These are phyloP conservation scores for Solanum pinnatisectum DNA, from an alignment of 257 asterid species.

Conservation along the genomic window DNA sequence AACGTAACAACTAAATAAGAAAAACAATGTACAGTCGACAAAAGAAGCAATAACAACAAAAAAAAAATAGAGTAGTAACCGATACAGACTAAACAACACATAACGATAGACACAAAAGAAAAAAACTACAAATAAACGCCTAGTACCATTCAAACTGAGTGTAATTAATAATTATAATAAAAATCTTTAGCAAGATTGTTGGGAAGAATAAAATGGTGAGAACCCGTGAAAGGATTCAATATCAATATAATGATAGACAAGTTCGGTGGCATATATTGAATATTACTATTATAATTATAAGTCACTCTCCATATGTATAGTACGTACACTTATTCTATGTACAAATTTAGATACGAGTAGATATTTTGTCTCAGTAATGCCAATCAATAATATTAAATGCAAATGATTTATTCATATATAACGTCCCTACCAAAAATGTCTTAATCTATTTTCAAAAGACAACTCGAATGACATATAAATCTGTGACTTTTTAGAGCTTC, in stretches of 20 bases:
- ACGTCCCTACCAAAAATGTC: not conserved
- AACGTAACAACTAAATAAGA: not conserved
- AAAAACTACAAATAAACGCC: not conserved
- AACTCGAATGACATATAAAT: not conserved
- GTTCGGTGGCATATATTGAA: not conserved
- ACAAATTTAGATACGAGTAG: constrained; percentile 8
- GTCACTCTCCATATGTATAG: not conserved
- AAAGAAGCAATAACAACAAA: not conserved
- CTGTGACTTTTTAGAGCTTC: not conserved
- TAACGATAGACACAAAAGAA: not conserved
- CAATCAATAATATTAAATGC: constrained; percentile 5
- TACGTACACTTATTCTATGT: not conserved
- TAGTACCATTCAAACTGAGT: not conserved
- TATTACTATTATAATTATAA: not conserved
- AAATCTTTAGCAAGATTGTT: not conserved
- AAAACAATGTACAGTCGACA: not conserved
- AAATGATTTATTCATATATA: not conserved
- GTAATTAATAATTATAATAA: not conserved
- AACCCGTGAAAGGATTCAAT: constrained; percentile 10
- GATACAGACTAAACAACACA: not conserved
- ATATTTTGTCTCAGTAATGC: constrained; percentile 14
- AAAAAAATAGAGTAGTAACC: not conserved
- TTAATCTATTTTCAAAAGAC: not conserved
- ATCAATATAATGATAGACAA: not conserved
- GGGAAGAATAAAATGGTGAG: not conserved